Base-by-base conservation (phyloP, 2,329 filamentous ascomycete genomes). In the Ceratocystis alfenasii region DNA sequence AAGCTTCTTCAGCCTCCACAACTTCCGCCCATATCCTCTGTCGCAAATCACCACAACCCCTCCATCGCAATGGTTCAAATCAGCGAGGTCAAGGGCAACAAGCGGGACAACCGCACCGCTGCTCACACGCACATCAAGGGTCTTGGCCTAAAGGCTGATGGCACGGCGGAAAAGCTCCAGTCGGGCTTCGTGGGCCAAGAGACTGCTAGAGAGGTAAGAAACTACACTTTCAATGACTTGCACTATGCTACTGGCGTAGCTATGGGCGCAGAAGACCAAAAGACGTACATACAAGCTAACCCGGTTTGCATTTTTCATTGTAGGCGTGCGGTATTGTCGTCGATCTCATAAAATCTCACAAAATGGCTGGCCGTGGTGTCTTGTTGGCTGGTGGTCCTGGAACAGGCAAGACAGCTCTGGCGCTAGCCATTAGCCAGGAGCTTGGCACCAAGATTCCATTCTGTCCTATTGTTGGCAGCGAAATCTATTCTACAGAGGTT, bases 121-220 rank as follows among this genome's bases (percentile, higher is more conserved):
- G 89, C 93, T 71, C 94, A 99, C 78, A 96, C 93, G 64, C 94
- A 99, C 78, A 99, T 99, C 82, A 95, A 91, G 75, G 94, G 94
- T 63, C 82, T 99, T 50, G 94, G 94, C 20, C 78, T 99, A 71
- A 89, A 89, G 73, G 75, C 84, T 62, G 90, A 96, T 85, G 94
- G 94, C 69, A 87, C 83, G 64, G 90, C 94, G 69, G 92, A 96
- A 74, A 83, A 83, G 70, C 83, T 89, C 69, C 83, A 85, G 44
- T 84, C 85, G 70, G 94, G 94, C 45, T 99, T 97, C 73, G 87
- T 97, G 62, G 94, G 94, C 64, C 94, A 99, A 76, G 81, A 83
- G 65, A 82, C 86, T 68, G 94, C 94, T 69, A 85, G 94, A 78
- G 94, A 99, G 83, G 90, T 95, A 78, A 70, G 79, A 22, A 6